Conservation (phyloP, 306 rosid species). For the Trifolium repens region DNA sequence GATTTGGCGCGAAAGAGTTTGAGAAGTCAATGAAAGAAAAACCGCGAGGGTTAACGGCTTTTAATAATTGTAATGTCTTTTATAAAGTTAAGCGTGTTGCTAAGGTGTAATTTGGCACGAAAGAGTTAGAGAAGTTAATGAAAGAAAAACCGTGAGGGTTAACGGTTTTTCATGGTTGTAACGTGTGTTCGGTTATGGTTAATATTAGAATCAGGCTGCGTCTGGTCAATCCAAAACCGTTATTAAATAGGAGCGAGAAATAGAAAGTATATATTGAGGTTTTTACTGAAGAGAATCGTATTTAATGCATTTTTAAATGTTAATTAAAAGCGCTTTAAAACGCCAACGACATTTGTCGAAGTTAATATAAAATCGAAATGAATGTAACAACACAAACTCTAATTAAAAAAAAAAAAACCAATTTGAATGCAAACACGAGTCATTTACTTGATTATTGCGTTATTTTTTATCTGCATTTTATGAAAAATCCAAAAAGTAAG, state of each 20-base stretch:
- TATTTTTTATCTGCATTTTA: constrained; percentile 1
- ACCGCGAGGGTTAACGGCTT: not conserved
- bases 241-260: not conserved
- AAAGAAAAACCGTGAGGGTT: not conserved
- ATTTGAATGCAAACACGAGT: not conserved
- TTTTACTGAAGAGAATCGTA: not conserved
- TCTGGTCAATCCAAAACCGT: not conserved
- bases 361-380: not conserved
- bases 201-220: not conserved
- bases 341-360: not conserved
- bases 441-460: not conserved
- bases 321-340: not conserved
- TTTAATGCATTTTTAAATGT: constrained; percentile 2
- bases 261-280: not conserved
- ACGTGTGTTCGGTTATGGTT: not conserved
- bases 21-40: not conserved
- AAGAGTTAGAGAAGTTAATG: not conserved
- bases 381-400: not conserved
- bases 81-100: not conserved
- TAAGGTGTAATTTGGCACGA: not conserved
- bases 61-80: no score
- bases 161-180: not conserved
- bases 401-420: not conserved
- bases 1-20: not conserved
- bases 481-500: not conserved